Evolutionary conservation across 2,329 filamentous ascomycete species (phyloP), one percentile per base, ranked within the genome.

Genomic region (Paraconiothyrium sp.): DNA sequence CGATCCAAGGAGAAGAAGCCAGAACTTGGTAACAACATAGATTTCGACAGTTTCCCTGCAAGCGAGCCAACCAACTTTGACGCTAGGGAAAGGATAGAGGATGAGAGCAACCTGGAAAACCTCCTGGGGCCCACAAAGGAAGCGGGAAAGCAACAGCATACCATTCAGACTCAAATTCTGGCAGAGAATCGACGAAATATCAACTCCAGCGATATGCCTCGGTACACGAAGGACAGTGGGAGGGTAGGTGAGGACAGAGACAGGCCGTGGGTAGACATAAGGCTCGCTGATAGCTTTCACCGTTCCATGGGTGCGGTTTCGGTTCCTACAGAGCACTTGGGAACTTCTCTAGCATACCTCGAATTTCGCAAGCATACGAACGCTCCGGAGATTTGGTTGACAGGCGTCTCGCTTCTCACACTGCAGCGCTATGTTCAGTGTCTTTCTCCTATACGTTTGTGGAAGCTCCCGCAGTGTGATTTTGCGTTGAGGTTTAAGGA

Each of bases 401-500:
- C 35, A 7, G 51, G 51, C 6, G 37, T 37, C 22, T 10, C 51
- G 32, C 24, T n/a, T 37, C 32, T 30, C 13, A 37, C 51, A n/a
- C 24, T 54, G 6, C 37, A 44, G 14, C 51, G 51, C 7, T 54
- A 54, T 9, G 11, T 22, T 11, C 51, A 44, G 35, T 54, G 51
- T 14, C 14, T 54, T 13, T 54, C 51, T 13, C 51, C 51, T 2
- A 5, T 43, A 14, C 51, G 20, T 27, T 14, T 54, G 5, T 54
- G 37, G 1, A 43, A 37, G 24, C 51, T 54, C 24, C 51, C 51
- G 14, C 16, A 44, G 4, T 44, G 9, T 6, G 51, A 54, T 30
- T 11, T 54, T 22, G 37, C 37, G 2, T 14, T 54, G 20, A 22
- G 5, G 4, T 13, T 11, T 39, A 2, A 16, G 6, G 35, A 11